These are phyloP conservation scores for Pleomassaria siparia DNA, from an alignment of 2,329 filamentous ascomycete genomes.

Conservation along the genomic window DNA sequence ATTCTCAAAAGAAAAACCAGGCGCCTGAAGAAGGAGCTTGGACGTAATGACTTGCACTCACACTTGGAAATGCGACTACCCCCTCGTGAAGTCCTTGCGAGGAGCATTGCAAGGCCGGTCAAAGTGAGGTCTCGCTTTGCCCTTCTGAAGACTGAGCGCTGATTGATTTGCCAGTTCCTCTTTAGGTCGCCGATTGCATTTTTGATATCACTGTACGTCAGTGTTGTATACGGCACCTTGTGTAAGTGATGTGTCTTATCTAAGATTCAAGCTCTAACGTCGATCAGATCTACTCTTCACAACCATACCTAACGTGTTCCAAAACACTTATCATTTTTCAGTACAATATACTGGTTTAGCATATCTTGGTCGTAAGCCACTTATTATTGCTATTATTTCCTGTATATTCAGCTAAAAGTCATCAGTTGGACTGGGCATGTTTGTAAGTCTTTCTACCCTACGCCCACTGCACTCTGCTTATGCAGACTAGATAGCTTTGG, in stretches of 20 bases:
- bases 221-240: conserved; percentile 24
- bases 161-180: conserved; percentile 13
- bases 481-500: conserved; percentile 13
- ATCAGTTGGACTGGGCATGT: conserved; percentile 20
- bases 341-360: conserved; percentile 20
- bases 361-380: conserved; percentile 24
- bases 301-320: conserved; percentile 26
- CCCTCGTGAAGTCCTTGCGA: conserved; percentile 8
- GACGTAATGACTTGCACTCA: conserved; percentile 15
- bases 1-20: conserved; percentile 17
- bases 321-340: conserved; percentile 20
- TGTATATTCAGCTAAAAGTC: conserved; percentile 1
- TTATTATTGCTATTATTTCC: background rate
- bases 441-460: conserved; percentile 7
- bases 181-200: conserved; percentile 18
- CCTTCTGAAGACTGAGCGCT: background rate
- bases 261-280: background rate
- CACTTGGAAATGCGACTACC: conserved; percentile 13
- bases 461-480: background rate
- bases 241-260: conserved; percentile 10
- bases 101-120: conserved; percentile 18
- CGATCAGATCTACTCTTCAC: conserved; percentile 26
- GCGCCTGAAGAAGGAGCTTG: conserved; percentile 15
- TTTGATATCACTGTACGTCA: conserved; percentile 18
- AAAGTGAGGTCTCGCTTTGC: conserved; percentile 13